Conservation (phyloP, 2,329 filamentous ascomycete genomes). For the Didymella keratinophila region DNA sequence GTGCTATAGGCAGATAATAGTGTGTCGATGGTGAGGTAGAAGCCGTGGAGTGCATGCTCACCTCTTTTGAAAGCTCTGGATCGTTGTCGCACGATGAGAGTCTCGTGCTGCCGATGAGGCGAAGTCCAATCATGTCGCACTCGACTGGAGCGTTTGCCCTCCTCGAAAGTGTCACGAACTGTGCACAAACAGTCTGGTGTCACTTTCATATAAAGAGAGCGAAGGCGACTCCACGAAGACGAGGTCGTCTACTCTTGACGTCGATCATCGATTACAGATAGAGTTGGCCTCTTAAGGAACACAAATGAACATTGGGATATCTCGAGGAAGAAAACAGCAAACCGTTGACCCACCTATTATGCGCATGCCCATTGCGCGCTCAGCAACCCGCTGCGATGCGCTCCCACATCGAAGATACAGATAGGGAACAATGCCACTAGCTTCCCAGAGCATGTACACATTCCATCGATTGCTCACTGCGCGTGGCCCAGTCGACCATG, state of each 20-base stretch:
- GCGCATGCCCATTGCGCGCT: background rate
- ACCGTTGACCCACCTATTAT: background rate
- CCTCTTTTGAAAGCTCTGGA: too few relatives aligned
- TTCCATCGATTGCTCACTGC: background rate
- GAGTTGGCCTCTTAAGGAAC: background rate
- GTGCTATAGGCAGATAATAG: background rate
- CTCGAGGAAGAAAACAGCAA: background rate
- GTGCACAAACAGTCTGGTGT: background rate
- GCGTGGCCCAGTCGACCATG: too few relatives aligned
- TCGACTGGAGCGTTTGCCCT: constrained; percentile 3
- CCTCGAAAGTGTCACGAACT: constrained; percentile 1
- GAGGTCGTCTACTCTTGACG: background rate
- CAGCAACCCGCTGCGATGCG: background rate
- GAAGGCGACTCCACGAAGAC: background rate
- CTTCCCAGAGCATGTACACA: background rate
- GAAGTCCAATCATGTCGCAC: background rate
- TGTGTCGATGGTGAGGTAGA: too few relatives aligned
- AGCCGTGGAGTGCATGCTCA: too few relatives aligned
- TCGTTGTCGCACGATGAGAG: background rate
- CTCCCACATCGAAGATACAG: background rate
- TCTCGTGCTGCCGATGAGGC: constrained; percentile 2
- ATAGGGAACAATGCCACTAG: background rate
- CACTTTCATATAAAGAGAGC: background rate
- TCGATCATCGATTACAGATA: background rate
- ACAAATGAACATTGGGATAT: constrained; percentile 11